Conservation (phyloP, 805 yeast genomes). For the Candida vartiovaarae region DNA sequence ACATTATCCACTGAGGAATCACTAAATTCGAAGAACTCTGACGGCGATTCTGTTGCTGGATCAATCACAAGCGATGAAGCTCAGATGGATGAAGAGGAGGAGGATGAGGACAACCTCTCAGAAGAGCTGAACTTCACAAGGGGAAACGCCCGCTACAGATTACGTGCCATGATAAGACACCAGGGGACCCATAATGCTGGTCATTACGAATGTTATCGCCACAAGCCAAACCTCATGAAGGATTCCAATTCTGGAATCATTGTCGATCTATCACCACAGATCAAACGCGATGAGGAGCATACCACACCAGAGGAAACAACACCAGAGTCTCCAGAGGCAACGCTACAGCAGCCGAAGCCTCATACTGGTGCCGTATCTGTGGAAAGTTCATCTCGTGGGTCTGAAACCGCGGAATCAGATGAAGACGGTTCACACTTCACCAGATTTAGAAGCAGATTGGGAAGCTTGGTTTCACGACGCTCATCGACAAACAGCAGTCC, state of each 20-base stretch:
- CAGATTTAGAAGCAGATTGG: slow-evolving; percentile 18
- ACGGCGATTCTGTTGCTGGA: slow-evolving; percentile 1
- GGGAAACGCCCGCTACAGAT: slow-evolving; percentile 39
- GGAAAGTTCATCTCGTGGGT: slow-evolving; percentile 13
- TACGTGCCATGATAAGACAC: slow-evolving; percentile 75
- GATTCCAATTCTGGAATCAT: slow-evolving; percentile 21
- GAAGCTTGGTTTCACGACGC: slow-evolving; percentile 20
- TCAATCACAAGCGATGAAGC: slow-evolving; percentile 1
- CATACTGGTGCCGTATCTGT: background rate
- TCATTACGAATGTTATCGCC: slow-evolving; percentile 83
- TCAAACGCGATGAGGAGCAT: slow-evolving; percentile 14
- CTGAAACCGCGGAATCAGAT: slow-evolving; percentile 11
- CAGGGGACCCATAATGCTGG: slow-evolving; percentile 85
- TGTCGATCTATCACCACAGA: slow-evolving; percentile 25
- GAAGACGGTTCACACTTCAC: slow-evolving; percentile 17
- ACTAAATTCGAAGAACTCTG: slow-evolving; percentile 17
- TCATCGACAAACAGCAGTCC: slow-evolving; percentile 11
- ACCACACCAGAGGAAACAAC: slow-evolving; percentile 1
- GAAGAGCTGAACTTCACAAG: slow-evolving; percentile 23
- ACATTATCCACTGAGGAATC: slow-evolving; percentile 7
- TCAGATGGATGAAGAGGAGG: too few relatives aligned
- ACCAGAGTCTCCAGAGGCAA: background rate
- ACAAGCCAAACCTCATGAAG: slow-evolving; percentile 52
- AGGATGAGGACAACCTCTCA: slow-evolving; percentile 17
- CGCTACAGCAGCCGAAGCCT: background rate